phyloP scores from a whole-genome alignment of 2,329 filamentous ascomycete species.

The Venturia oleaginea region DNA sequence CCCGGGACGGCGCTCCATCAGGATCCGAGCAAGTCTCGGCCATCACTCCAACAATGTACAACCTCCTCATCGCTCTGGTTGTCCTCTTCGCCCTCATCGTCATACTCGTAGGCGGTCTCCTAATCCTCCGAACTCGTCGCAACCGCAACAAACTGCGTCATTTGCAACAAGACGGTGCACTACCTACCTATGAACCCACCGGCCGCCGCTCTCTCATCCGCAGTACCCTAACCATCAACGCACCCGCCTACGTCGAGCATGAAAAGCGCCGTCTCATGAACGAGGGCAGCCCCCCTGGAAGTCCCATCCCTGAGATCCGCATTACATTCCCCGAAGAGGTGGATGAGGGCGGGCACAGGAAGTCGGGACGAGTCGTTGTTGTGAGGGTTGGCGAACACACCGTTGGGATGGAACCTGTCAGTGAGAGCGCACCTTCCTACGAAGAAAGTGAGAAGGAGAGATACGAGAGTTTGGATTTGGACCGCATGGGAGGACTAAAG shows the following conservation, averaged over 20 bases:
- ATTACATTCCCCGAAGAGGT: slow-evolving; percentile 97
- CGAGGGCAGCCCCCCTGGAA: slow-evolving; percentile 64
- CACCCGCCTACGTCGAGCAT: slow-evolving; percentile 61
- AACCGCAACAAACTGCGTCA: slow-evolving; percentile 30
- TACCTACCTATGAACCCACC: slow-evolving; percentile 32
- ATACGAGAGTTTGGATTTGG: slow-evolving; percentile 91
- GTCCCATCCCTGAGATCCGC: slow-evolving; percentile 85
- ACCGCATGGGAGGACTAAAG: slow-evolving; percentile 86
- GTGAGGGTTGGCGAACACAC: slow-evolving; percentile 84
- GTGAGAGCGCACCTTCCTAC: slow-evolving; percentile 77
- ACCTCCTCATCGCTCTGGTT: slow-evolving; percentile 71
- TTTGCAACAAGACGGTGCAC: slow-evolving; percentile 63
- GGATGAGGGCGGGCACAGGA: slow-evolving; percentile 68
- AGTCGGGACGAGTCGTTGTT: slow-evolving; percentile 81
- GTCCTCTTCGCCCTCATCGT: slow-evolving; percentile 67
- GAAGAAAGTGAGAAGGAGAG: slow-evolving; percentile 63
- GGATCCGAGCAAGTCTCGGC: neutral
- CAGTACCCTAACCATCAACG: slow-evolving; percentile 32
- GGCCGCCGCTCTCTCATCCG: slow-evolving; percentile 43
- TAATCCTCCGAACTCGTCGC: slow-evolving; percentile 63
- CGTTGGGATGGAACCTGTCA: slow-evolving; percentile 78
- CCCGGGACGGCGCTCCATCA: neutral
- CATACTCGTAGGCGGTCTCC: slow-evolving; percentile 56
- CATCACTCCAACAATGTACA: slow-evolving; percentile 48
- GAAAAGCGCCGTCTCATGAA: slow-evolving; percentile 72